Evolutionary conservation across 2,329 filamentous ascomycete genomes (phyloP).

Genomic region (Hymenoscyphus fraxineus): DNA sequence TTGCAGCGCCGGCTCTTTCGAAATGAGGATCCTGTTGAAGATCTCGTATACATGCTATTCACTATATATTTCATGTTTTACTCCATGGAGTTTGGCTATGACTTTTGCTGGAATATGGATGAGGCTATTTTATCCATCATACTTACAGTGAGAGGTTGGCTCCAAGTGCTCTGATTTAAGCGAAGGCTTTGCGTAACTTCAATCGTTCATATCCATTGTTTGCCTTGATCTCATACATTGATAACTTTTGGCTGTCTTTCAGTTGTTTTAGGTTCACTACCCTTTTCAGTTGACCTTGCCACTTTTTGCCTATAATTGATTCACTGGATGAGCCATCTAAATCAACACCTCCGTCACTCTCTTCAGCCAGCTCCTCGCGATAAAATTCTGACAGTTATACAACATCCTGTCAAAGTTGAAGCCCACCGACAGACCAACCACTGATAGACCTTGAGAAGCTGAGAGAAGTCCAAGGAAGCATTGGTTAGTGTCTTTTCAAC

Average conservation of each 20-base stretch:
- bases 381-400: no score
- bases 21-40: background rate
- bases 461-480: background rate
- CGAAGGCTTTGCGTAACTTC: background rate
- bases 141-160: background rate
- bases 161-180: background rate
- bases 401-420: no score
- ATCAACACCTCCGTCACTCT: no score
- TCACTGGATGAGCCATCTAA: no score
- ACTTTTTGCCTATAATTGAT: no score
- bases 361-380: no score
- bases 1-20: background rate
- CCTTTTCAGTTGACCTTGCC: no score
- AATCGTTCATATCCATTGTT: no score
- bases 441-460: background rate
- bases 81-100: conserved; percentile 3
- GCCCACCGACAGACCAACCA: no score
- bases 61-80: background rate
- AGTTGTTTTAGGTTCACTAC: no score
- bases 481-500: background rate
- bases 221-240: no score
- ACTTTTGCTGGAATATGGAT: conserved; percentile 4
- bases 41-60: background rate
- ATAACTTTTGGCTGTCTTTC: no score
- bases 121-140: background rate